Base-by-base conservation (phyloP, 371 early-diverging fungal species). In the Mycotypha africana region DNA sequence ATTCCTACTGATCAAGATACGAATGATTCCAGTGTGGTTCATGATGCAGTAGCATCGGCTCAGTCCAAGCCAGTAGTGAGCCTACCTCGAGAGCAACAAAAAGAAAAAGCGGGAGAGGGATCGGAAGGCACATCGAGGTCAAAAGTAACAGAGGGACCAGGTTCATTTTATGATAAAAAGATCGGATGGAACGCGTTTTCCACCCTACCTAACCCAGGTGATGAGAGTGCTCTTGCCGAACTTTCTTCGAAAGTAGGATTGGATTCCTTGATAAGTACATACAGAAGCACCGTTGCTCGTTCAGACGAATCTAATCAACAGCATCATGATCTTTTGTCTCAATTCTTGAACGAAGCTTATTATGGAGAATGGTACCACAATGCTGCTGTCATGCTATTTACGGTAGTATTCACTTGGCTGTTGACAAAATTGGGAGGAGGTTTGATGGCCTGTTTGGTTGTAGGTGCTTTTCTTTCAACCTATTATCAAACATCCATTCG, bases 401-500 rank as follows among this genome's bases (percentile, higher is more conserved):
- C 62, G 2, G 62, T 66, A 10, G 44, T 61, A 8, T 56, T 66
- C 20, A 66, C 62, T 30, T 66, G 62, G 62, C 15, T 66, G 11
- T 25, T 66, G 32, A 60, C 66, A 9, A 38, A 48, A 26, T 59
- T 62, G 16, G 66, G 66, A 6, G 62, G 59, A 20, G 66, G 66
- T 8, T 37, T 66, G 15, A 53, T 56, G 56, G 50, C 60, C 17
- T 64, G 74, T 41, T 49, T 74, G 17, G 67, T 74, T 2, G 47
- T 74, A 32, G 67, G 70, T 31, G 70, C 70, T 7, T 70, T 74
- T 41, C 45, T 67, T 19, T 83, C 79, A 21, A 86, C 85, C 3
- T 90, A 86, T 50, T 89, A 88, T 56, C 80, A 81, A 53, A 86
- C 84, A 47, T 85, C 88, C 3, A 79, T 87, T 16, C 81, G 78